These are phyloP conservation scores for Capsella rubella DNA, from an alignment of 441 rosid species.

Conservation along the genomic window DNA sequence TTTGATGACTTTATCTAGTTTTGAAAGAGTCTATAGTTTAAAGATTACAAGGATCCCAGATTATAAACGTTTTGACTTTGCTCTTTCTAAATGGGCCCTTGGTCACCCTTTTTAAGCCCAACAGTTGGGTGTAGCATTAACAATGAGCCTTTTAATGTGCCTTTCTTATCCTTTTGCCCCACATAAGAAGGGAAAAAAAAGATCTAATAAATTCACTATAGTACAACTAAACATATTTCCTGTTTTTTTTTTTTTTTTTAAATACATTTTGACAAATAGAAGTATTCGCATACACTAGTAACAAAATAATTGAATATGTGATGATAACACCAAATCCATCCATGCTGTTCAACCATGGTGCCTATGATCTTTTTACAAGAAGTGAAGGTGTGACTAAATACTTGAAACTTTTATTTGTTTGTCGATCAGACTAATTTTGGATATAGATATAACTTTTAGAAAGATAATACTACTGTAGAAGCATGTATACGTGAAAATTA, in stretches of 20 bases:
- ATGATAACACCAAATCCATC: neutral
- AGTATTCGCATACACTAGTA: neutral
- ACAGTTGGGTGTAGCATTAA: neutral
- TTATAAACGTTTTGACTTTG: neutral
- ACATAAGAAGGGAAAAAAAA: neutral
- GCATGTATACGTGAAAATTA: neutral
- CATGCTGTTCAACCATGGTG: neutral
- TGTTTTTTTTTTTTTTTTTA: too few species aligned
- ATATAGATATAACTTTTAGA: neutral
- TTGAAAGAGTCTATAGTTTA: neutral
- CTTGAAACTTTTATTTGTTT: neutral
- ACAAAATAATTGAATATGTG: neutral
- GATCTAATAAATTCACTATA: neutral
- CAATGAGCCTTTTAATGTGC: neutral
- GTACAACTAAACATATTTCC: neutral
- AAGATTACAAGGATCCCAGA: too few species aligned
- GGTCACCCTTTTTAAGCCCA: neutral
- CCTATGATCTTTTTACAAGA: neutral
- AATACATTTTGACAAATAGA: neutral
- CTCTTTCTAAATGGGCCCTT: neutral
- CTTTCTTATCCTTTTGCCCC: neutral
- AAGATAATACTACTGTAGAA: neutral
- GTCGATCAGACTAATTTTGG: neutral
- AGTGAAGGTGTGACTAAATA: too few species aligned
- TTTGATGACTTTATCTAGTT: neutral